Evolutionary conservation across 2,329 filamentous ascomycete species (phyloP).

Genomic region (Pyrenophora teres): DNA sequence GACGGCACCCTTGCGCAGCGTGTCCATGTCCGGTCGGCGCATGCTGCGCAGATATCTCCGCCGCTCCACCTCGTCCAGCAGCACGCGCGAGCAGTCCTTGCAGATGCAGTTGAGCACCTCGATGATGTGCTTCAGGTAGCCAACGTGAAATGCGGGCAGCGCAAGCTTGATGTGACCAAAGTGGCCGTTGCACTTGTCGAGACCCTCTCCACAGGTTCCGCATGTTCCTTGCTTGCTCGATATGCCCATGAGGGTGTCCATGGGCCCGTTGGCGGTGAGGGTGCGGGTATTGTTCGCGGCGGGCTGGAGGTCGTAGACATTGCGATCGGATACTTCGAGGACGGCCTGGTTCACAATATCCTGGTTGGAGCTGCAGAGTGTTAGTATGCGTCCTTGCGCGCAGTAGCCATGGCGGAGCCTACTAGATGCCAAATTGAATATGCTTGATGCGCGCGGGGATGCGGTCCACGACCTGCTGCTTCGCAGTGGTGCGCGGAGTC

Average conservation of each 20-base stretch:
- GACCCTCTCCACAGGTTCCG: conserved; percentile 77
- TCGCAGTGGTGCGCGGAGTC: conserved; percentile 53
- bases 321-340: conserved; percentile 89
- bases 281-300: conserved; percentile 61
- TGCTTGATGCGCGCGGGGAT: conserved; percentile 90
- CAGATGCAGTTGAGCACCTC: conserved; percentile 93
- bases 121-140: conserved; percentile 92
- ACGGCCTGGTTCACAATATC: conserved; percentile 96
- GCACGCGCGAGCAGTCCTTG: conserved; percentile 84
- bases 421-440: conserved; percentile 93
- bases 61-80: conserved; percentile 80
- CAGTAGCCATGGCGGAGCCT: conserved; percentile 19
- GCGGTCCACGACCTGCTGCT: conserved; percentile 88
- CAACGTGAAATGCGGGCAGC: conserved; percentile 91
- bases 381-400: conserved; percentile 17
- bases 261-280: conserved; percentile 79
- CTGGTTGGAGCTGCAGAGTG: conserved; percentile 71
- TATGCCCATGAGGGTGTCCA: conserved; percentile 86
- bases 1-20: conserved; percentile 79
- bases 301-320: conserved; percentile 87
- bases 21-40: conserved; percentile 81
- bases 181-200: conserved; percentile 89
- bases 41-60: conserved; percentile 78
- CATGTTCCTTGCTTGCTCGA: conserved; percentile 83
- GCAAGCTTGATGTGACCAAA: conserved; percentile 93